A percentile compares a stretch with the other conserved stretches of the same genome.
Conservation (phyloP, 192 early-diverging fungal species). For the Jimgerdemannia flammicorona region DNA sequence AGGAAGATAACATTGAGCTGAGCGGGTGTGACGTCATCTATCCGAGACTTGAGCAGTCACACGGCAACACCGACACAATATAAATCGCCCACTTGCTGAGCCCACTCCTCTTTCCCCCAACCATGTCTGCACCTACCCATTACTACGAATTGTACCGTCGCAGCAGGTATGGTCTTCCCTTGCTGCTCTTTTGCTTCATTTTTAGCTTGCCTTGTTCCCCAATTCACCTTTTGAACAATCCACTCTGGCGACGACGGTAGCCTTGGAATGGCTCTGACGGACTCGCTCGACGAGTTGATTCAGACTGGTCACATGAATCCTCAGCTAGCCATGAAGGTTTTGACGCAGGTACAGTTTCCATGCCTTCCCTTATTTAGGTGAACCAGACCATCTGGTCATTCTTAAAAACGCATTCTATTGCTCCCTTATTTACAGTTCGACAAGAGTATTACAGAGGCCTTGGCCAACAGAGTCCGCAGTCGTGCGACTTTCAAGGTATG, state of each 20-base stretch:
- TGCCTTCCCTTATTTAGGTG: no score
- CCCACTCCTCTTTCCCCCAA: no score
- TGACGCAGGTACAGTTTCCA: conserved; percentile 59
- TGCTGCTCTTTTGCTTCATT: neutral
- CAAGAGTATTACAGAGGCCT: conserved; percentile 82
- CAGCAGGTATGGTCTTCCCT: neutral
- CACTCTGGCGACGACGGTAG: conserved; percentile 22
- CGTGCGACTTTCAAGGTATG: conserved; percentile 82
- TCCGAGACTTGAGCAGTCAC: no score
- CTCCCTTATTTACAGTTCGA: conserved; percentile 59
- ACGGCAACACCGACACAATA: no score
- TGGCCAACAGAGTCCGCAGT: conserved; percentile 73
- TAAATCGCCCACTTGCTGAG: no score
- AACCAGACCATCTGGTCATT: no score
- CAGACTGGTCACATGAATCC: conserved; percentile 85
- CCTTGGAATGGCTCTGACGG: conserved; percentile 89
- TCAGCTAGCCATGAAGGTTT: conserved; percentile 88
- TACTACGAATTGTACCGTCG: neutral
- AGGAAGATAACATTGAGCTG: no score
- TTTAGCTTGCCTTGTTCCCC: neutral
- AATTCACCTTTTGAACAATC: no score
- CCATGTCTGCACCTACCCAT: neutral
- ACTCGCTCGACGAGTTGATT: conserved; percentile 96
- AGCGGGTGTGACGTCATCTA: no score
- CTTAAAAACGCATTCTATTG: no score